A percentile compares a stretch with the other conserved stretches of the same genome.
These are phyloP conservation scores for Boletellus ananas DNA, from an alignment of 768 basidiomycete species.

Conservation along the genomic window DNA sequence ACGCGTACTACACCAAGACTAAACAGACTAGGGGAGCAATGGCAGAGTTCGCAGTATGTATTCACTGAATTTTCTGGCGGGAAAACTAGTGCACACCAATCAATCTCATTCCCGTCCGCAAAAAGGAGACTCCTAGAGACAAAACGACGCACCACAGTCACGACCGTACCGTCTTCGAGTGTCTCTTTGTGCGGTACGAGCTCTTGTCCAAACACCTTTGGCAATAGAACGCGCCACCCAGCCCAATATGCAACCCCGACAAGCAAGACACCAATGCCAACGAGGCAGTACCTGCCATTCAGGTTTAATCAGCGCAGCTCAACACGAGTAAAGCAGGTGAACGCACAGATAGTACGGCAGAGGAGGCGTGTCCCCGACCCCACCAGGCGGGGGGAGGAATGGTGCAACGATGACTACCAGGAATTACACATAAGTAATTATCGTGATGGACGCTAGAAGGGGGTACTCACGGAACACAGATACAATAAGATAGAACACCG, in stretches of 20 bases:
- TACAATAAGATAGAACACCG: constrained; percentile 51
- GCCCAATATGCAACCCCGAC: constrained; percentile 53
- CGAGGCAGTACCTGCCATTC: constrained; percentile 44
- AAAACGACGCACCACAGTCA: constrained; percentile 43
- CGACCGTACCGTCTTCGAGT: constrained; percentile 50
- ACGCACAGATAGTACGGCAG: constrained; percentile 53
- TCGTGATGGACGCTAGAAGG: constrained; percentile 4
- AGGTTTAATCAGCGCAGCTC: constrained; percentile 5
- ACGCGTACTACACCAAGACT: too few species aligned
- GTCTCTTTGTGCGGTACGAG: constrained; percentile 47
- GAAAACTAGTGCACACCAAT: constrained; percentile 9
- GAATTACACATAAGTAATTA: constrained; percentile 11
- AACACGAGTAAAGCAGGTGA: not conserved
- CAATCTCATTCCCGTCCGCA: too few species aligned
- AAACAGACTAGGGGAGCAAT: too few species aligned
- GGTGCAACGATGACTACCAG: constrained; percentile 50
- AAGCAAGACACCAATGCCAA: constrained; percentile 47
- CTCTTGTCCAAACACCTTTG: constrained; percentile 45
- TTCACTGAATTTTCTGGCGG: constrained; percentile 6
- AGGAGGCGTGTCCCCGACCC: constrained; percentile 57
- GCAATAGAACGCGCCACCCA: constrained; percentile 48
- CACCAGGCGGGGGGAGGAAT: constrained; percentile 50
- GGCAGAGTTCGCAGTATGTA: too few species aligned
- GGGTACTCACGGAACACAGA: constrained; percentile 45
- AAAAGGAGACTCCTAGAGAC: too few species aligned